Evolutionary conservation across 768 basidiomycete species (phyloP).

Genomic region (Phanerochaete carnosa): DNA sequence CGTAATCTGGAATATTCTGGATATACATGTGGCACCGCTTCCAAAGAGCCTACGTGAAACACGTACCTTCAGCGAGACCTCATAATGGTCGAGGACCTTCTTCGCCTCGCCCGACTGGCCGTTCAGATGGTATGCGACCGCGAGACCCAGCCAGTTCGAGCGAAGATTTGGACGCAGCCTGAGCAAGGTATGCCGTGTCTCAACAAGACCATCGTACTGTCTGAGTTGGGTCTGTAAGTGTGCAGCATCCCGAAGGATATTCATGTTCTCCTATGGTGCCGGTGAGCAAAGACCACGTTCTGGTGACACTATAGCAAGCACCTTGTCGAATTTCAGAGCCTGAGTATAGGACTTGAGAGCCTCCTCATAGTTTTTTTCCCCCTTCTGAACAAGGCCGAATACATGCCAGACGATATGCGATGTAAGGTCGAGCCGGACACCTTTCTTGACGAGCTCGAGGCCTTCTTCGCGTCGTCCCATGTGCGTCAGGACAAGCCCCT

Average conservation of each 20-base stretch:
- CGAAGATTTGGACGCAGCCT: slow-evolving; percentile 78
- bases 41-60: not conserved
- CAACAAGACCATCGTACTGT: slow-evolving; percentile 71
- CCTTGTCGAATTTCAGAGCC: slow-evolving; percentile 87
- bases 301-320: slow-evolving; percentile 32
- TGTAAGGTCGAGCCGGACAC: slow-evolving; percentile 73
- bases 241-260: slow-evolving; percentile 88
- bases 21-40: slow-evolving; percentile 11
- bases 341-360: slow-evolving; percentile 90
- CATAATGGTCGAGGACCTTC: slow-evolving; percentile 70
- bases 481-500: slow-evolving; percentile 82
- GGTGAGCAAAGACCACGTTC: not conserved
- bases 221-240: slow-evolving; percentile 87
- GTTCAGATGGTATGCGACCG: slow-evolving; percentile 84
- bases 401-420: slow-evolving; percentile 99
- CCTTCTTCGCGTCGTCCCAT: slow-evolving; percentile 81
- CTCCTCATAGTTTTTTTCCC: slow-evolving; percentile 92
- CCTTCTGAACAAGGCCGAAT: slow-evolving; percentile 91
- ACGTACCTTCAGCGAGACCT: slow-evolving; percentile 64
- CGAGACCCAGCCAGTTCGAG: slow-evolving; percentile 86
- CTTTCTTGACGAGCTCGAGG: slow-evolving; percentile 79
- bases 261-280: slow-evolving; percentile 79
- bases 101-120: slow-evolving; percentile 70
- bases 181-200: slow-evolving; percentile 80
- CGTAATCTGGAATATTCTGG: slow-evolving; percentile 74